Evolutionary conservation across 306 rosid species (phyloP).

Genomic region (Begonia loranthoides): DNA sequence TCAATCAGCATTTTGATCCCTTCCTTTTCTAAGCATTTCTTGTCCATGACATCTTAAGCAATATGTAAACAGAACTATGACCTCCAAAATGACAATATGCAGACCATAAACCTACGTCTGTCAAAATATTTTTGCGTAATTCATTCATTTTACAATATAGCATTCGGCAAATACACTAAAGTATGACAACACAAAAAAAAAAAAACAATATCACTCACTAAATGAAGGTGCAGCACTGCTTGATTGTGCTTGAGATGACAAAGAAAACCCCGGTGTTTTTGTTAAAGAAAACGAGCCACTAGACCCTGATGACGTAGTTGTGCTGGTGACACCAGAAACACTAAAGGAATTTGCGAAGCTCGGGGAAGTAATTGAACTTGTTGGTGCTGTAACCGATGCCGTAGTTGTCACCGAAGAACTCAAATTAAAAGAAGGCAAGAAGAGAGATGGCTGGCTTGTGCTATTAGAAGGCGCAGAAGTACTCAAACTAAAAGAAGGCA

Average conservation of each 20-base stretch:
- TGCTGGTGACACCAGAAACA: slow-evolving; percentile 14
- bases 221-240: slow-evolving; percentile 22
- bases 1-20: not conserved
- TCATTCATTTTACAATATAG: too few relatives aligned
- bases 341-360: slow-evolving; percentile 27
- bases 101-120: too few relatives aligned
- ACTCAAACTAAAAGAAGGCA: slow-evolving; percentile 13
- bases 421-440: slow-evolving; percentile 25
- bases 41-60: too few relatives aligned
- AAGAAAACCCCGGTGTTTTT: slow-evolving; percentile 19
- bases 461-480: slow-evolving; percentile 23
- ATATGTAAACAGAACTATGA: too few relatives aligned
- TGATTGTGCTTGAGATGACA: slow-evolving; percentile 34
- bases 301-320: slow-evolving; percentile 42
- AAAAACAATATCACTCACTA: slow-evolving; percentile 24
- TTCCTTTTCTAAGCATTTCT: too few relatives aligned
- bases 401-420: slow-evolving; percentile 21
- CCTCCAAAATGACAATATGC: too few relatives aligned
- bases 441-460: slow-evolving; percentile 23
- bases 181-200: not conserved
- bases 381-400: slow-evolving; percentile 12
- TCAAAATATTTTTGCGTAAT: too few relatives aligned
- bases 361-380: slow-evolving; percentile 22
- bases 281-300: slow-evolving; percentile 25
- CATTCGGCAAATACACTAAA: too few relatives aligned